phyloP scores from a whole-genome alignment of 306 rosid species.

The Rosa lucieae region DNA sequence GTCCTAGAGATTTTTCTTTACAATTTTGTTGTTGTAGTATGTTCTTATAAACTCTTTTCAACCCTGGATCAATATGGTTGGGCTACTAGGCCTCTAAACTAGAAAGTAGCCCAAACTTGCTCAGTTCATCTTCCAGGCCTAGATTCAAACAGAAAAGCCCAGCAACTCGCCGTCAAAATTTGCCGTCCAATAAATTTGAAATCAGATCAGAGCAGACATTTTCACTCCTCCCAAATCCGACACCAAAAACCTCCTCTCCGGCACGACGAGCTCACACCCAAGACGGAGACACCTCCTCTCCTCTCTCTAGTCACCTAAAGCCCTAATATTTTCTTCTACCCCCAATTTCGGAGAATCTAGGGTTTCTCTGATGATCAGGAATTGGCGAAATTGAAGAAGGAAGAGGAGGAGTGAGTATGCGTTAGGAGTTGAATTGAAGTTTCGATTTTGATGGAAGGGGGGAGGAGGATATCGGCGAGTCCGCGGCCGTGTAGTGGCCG shows the following conservation, averaged over 20 bases:
- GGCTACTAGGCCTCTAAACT: neutral
- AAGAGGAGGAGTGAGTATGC: neutral
- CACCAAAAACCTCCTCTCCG: conserved; percentile 1
- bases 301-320: neutral
- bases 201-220: neutral
- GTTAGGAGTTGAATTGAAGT: neutral
- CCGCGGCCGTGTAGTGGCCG: conserved; percentile 63
- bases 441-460: conserved; percentile 53
- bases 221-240: conserved; percentile 3
- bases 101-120: neutral
- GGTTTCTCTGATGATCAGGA: conserved; percentile 20
- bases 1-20: too few species aligned
- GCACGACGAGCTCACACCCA: neutral
- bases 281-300: neutral
- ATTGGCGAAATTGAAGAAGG: neutral
- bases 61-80: too few species aligned
- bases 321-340: neutral
- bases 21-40: too few species aligned
- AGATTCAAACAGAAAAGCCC: neutral
- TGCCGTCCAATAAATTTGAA: neutral
- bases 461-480: conserved; percentile 65
- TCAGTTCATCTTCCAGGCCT: too few species aligned
- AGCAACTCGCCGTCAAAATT: neutral
- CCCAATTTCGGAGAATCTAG: conserved; percentile 4
- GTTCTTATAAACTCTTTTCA: too few species aligned